phyloP scores from a whole-genome alignment of 2,329 filamentous ascomycete genomes.

The Aspergillus aculeatinus region DNA sequence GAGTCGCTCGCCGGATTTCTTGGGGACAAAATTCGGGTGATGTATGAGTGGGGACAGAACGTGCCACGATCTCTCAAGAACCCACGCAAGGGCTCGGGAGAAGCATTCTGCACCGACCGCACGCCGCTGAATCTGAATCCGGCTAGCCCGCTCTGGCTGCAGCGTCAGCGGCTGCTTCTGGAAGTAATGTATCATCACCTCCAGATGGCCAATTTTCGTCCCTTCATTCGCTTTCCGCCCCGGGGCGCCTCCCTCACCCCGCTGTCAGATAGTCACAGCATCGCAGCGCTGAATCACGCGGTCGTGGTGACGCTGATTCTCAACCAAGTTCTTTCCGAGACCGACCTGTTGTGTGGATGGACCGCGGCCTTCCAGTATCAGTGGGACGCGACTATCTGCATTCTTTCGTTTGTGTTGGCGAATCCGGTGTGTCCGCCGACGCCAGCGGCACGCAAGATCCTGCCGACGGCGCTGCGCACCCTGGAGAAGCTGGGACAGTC shows the following conservation, averaged over 20 bases:
- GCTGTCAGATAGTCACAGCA: conserved; percentile 21
- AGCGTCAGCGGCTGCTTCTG: conserved; percentile 44
- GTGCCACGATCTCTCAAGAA: conserved; percentile 44
- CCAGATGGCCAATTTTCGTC: conserved; percentile 39
- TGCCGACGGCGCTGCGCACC: too few relatives aligned
- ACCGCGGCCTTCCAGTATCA: conserved; percentile 46
- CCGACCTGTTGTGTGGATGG: conserved; percentile 39
- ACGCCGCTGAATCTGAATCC: conserved; percentile 36
- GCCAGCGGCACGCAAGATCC: conserved; percentile 24
- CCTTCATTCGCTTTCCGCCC: conserved; percentile 40
- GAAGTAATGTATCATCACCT: conserved; percentile 46
- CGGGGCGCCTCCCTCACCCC: conserved; percentile 13
- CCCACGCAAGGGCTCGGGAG: conserved; percentile 32
- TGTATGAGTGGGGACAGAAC: conserved; percentile 31
- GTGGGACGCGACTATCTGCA: conserved; percentile 44
- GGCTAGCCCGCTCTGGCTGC: conserved; percentile 43
- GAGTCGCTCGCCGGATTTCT: too few relatives aligned
- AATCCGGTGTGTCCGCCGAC: conserved; percentile 34
- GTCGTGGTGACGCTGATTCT: conserved; percentile 42
- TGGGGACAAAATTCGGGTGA: conserved; percentile 26
- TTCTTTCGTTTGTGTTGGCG: conserved; percentile 44
- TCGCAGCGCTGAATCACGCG: conserved; percentile 32
- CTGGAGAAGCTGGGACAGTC: too few relatives aligned
- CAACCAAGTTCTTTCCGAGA: conserved; percentile 34
- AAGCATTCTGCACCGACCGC: conserved; percentile 41